phyloP scores from a whole-genome alignment of 371 early-diverging fungal species.

The Actinomucor elegans region DNA sequence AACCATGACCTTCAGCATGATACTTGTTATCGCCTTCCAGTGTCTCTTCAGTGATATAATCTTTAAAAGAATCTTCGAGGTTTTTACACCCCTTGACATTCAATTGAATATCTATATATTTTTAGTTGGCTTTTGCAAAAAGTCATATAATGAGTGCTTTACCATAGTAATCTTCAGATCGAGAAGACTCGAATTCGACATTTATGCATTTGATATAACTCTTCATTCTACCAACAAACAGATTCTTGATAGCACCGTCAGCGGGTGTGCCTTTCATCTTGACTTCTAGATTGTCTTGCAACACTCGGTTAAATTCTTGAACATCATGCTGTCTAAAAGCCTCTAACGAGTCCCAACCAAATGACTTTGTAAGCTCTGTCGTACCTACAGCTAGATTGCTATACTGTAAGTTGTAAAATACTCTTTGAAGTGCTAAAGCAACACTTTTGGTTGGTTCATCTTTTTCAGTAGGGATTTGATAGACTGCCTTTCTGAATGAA shows the following conservation, averaged over 20 bases:
- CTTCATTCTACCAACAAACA: slow-evolving; percentile 95
- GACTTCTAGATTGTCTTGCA: slow-evolving; percentile 92
- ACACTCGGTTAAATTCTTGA: slow-evolving; percentile 93
- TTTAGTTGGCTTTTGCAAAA: too few relatives aligned
- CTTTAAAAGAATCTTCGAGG: slow-evolving; percentile 88
- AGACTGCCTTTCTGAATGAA: slow-evolving; percentile 89
- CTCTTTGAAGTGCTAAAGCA: slow-evolving; percentile 90
- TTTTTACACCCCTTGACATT: slow-evolving; percentile 92
- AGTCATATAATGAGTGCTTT: too few relatives aligned
- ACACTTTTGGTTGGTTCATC: slow-evolving; percentile 85
- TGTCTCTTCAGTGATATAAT: slow-evolving; percentile 86
- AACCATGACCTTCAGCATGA: slow-evolving; percentile 92
- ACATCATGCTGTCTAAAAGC: slow-evolving; percentile 97
- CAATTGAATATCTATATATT: slow-evolving; percentile 75
- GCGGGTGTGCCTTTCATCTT: slow-evolving; percentile 89
- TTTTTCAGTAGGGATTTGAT: slow-evolving; percentile 85
- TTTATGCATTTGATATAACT: slow-evolving; percentile 91
- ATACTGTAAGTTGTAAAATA: slow-evolving; percentile 85
- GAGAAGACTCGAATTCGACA: slow-evolving; percentile 88
- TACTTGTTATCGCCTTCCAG: slow-evolving; percentile 97
- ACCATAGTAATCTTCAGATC: slow-evolving; percentile 69
- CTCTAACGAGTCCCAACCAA: slow-evolving; percentile 95
- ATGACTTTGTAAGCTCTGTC: slow-evolving; percentile 90
- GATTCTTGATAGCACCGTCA: slow-evolving; percentile 85
- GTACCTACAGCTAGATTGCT: slow-evolving; percentile 76